Conservation (phyloP, 306 rosid genomes). For the Cucurbita moschata region DNA sequence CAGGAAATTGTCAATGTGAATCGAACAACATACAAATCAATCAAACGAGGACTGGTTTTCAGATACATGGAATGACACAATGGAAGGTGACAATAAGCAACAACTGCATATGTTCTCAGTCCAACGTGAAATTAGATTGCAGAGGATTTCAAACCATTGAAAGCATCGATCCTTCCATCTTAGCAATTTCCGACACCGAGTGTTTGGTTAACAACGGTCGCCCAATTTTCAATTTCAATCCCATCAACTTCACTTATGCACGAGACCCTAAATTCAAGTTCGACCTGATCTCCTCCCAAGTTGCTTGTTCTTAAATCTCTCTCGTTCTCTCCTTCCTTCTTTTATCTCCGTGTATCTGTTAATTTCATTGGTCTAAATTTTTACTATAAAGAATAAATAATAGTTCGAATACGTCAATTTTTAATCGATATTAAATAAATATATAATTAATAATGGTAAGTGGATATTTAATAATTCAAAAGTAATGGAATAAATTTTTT, state of each 20-base stretch:
- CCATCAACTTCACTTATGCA: constrained; percentile 14
- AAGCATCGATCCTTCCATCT: constrained; percentile 14
- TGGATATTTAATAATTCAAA: too few relatives aligned
- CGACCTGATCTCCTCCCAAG: constrained; percentile 1
- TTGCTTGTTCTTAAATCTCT: constrained; percentile 10
- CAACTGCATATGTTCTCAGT: constrained; percentile 16
- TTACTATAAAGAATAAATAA: too few relatives aligned
- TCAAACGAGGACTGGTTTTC: constrained; percentile 15
- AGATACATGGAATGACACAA: constrained; percentile 11
- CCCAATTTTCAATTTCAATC: neutral
- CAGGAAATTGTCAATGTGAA: constrained; percentile 20
- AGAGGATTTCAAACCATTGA: constrained; percentile 12
- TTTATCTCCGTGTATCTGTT: too few relatives aligned
- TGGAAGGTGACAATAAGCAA: constrained; percentile 23
- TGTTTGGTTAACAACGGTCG: constrained; percentile 24
- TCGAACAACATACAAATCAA: neutral
- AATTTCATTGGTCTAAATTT: too few relatives aligned
- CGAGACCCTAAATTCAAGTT: neutral
- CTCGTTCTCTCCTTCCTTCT: too few relatives aligned
- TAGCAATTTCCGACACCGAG: neutral
- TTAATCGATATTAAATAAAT: too few relatives aligned
- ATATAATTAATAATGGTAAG: too few relatives aligned
- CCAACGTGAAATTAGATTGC: constrained; percentile 11
- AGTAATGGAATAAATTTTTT: too few relatives aligned
- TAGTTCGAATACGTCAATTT: too few relatives aligned